Base-by-base conservation (phyloP, 345 rosid genomes). In the Ceriops decandra region DNA sequence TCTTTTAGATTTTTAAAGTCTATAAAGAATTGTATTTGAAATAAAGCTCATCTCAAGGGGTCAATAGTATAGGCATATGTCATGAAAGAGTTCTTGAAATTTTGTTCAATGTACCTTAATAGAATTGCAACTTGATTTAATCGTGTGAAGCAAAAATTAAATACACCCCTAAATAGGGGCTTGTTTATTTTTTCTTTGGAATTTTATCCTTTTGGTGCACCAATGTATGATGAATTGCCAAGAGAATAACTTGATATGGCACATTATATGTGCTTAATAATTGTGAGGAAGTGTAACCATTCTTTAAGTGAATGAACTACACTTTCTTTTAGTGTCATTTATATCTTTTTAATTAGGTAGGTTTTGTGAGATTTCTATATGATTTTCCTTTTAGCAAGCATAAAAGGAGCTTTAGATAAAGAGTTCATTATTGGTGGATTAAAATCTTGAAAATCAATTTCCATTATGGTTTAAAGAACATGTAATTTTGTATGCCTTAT, bases 51-150 rank as follows among this genome's bases (percentile, higher is more conserved):
- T 22, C 67, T 22, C 0, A 22, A 61, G n/a, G 28, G 5, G n/a
- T 61, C 49, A 19, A 61, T 61, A 4, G 56, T 7, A n/a, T 22
- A 59, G 42, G 62, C 62, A 27, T 59, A 59, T 59, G n/a, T 60
- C 1, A 31, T 15, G 19, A 22, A 38, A 22, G 66, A 38, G 19
- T n/a, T 52, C 7, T 36, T 62, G 22, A 21, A 1, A 2, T 38
- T 36, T 38, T 38, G 56, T 17, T 49, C 68, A 7, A 27, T 64
- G 38, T 64, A 64, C 4, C 26, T 51, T n/a, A 20, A 21, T n/a
- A 38, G 28, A 27, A 27, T 64, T 64, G 68, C 51, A 36, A 51
- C 42, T 2, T 2, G 4, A 8, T 64, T 27, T n/a, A 64, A 64
- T 51, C 16, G 5, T 0, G 17, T 27, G 1, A 46, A 64, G 3